Percentiles rank a stretch among this genome's conserved stretches.
Evolutionary conservation across 495 filamentous ascomycete genomes (phyloP).

Genomic region (Penicillium dipodomyicola): DNA sequence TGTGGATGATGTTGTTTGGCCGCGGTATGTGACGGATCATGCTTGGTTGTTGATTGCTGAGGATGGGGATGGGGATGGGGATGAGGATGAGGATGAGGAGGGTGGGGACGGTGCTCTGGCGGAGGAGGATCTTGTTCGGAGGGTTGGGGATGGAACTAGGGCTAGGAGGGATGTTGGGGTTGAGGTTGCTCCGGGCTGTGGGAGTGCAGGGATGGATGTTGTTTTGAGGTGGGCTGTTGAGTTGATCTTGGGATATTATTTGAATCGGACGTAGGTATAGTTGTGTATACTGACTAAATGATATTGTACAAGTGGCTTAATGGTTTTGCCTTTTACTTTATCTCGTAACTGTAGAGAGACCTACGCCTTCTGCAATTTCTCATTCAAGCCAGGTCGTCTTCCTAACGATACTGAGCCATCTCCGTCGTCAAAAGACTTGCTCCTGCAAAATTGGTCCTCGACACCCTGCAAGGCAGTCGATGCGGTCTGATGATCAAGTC

Average conservation of each 20-base stretch:
- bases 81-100: conserved; percentile 51
- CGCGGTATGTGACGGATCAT: conserved; percentile 80
- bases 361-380: background rate
- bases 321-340: background rate
- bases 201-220: conserved; percentile 33
- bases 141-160: conserved; percentile 35
- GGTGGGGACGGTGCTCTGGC: conserved; percentile 22
- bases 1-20: conserved; percentile 94
- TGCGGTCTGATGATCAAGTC: conserved; percentile 15
- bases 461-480: conserved; percentile 43
- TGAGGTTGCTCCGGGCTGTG: conserved; percentile 39
- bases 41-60: conserved; percentile 66
- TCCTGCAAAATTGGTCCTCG: conserved; percentile 21
- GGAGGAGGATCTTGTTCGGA: conserved; percentile 30
- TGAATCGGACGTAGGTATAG: background rate
- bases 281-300: background rate
- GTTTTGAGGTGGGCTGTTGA: conserved; percentile 47
- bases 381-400: background rate
- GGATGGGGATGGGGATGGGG: conserved; percentile 46
- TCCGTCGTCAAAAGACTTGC: background rate
- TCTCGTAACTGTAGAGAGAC: background rate
- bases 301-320: background rate
- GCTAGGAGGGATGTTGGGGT: conserved; percentile 39
- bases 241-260: conserved; percentile 33
- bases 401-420: background rate